These are phyloP conservation scores for Chlamydomonas urium DNA, from an alignment of 139 green algal genomes.

Conservation along the genomic window DNA sequence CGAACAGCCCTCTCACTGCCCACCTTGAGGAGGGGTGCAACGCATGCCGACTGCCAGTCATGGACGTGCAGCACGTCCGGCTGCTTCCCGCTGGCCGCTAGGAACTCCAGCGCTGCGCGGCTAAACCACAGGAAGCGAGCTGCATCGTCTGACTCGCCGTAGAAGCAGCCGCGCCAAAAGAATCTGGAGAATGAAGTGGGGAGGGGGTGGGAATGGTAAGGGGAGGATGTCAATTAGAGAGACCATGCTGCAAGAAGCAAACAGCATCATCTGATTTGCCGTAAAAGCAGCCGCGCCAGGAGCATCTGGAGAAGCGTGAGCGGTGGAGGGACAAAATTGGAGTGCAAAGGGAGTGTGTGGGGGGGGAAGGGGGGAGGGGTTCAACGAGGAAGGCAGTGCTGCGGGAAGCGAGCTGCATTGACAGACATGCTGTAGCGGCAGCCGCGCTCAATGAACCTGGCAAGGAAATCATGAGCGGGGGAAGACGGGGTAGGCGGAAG, in stretches of 20 bases:
- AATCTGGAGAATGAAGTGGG: constrained; percentile 14
- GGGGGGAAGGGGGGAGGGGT: too few species aligned
- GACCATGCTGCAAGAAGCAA: constrained; percentile 43
- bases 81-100: constrained; percentile 41
- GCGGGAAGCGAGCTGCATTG: constrained; percentile 43
- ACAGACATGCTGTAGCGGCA: constrained; percentile 31
- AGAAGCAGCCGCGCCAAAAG: constrained; percentile 32
- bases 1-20: constrained; percentile 47
- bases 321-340: too few species aligned
- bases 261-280: constrained; percentile 38
- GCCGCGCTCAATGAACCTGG: too few species aligned
- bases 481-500: too few species aligned
- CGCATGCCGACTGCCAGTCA: constrained; percentile 81
- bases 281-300: constrained; percentile 32
- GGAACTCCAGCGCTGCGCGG: constrained; percentile 72
- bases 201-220: too few species aligned
- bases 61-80: constrained; percentile 71
- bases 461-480: too few species aligned
- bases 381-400: constrained; percentile 40
- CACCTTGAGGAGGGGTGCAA: constrained; percentile 76
- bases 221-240: too few species aligned
- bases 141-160: constrained; percentile 37
- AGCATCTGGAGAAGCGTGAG: constrained; percentile 22
- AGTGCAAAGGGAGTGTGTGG: neutral
- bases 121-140: constrained; percentile 48